These are phyloP conservation scores for Colletotrichum sp. DNA, from an alignment of 2,329 filamentous ascomycete genomes.

Conservation along the genomic window DNA sequence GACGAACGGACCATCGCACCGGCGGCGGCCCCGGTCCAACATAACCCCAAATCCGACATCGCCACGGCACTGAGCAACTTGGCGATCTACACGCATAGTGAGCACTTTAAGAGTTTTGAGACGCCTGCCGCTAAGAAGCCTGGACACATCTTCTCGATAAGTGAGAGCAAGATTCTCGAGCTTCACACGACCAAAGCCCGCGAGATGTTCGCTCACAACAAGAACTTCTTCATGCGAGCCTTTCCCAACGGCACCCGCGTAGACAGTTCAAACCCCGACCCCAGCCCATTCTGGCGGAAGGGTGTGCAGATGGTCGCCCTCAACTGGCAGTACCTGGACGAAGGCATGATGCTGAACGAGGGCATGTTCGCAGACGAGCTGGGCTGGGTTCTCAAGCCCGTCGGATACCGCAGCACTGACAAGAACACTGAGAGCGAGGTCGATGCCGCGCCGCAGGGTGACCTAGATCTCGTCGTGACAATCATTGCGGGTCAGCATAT, in stretches of 20 bases:
- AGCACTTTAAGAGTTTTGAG: slow-evolving; percentile 77
- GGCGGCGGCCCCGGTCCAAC: slow-evolving; percentile 17
- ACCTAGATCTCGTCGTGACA: slow-evolving; percentile 72
- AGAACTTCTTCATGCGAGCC: slow-evolving; percentile 85
- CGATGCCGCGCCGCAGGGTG: slow-evolving; percentile 52
- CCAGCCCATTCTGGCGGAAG: slow-evolving; percentile 87
- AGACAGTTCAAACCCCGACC: slow-evolving; percentile 93
- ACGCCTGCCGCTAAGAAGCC: slow-evolving; percentile 66
- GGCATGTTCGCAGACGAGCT: slow-evolving; percentile 91
- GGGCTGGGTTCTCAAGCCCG: slow-evolving; percentile 87
- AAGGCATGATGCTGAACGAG: slow-evolving; percentile 95
- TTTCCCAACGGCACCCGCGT: slow-evolving; percentile 84
- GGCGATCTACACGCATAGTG: slow-evolving; percentile 86
- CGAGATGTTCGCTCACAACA: slow-evolving; percentile 87
- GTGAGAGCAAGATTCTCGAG: slow-evolving; percentile 75
- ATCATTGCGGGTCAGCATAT: slow-evolving; percentile 80
- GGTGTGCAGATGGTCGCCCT: slow-evolving; percentile 98
- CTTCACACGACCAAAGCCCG: slow-evolving; percentile 67
- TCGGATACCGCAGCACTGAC: slow-evolving; percentile 67
- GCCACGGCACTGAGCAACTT: slow-evolving; percentile 74
- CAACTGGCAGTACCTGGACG: slow-evolving; percentile 96
- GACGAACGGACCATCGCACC: slow-evolving; percentile 39
- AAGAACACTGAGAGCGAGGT: slow-evolving; percentile 45
- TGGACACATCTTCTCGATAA: slow-evolving; percentile 84
- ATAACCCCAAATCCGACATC: slow-evolving; percentile 63